A percentile compares a stretch with the other conserved stretches of the same genome.
phyloP scores from a whole-genome alignment of 257 asterid species.

The Mitragyna speciosa region DNA sequence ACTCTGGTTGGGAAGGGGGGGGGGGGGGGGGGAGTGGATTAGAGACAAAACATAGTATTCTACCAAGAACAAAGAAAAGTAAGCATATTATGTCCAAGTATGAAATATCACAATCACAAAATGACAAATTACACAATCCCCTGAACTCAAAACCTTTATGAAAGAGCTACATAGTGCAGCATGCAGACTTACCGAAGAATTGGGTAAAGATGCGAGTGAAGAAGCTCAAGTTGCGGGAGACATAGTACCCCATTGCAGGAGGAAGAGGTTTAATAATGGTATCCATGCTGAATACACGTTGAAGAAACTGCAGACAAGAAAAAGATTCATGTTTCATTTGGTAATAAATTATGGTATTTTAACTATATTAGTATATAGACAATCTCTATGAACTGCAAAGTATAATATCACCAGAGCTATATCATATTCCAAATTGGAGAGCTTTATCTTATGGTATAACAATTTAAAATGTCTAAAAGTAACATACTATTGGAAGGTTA shows the following conservation, averaged over 20 bases:
- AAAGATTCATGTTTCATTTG: not conserved
- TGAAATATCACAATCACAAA: not conserved
- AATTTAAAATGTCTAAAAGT: not conserved
- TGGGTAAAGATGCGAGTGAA: conserved; percentile 95
- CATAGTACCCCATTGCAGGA: conserved; percentile 76
- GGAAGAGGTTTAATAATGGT: conserved; percentile 94
- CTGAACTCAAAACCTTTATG: not conserved
- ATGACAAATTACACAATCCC: not conserved
- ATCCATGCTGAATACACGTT: conserved; percentile 82
- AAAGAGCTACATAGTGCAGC: not conserved
- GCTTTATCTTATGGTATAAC: not conserved
- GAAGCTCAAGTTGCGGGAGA: conserved; percentile 81
- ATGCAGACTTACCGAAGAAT: conserved; percentile 62
- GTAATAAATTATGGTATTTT: not conserved
- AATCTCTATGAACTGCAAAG: not conserved
- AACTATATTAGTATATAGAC: not conserved
- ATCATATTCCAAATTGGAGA: not conserved
- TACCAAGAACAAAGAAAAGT: not conserved
- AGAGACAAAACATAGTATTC: not conserved
- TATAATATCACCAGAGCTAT: not conserved
- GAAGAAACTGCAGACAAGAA: conserved; percentile 70
- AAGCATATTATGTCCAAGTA: not conserved
- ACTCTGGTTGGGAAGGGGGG: not conserved
- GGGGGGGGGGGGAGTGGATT: not conserved
- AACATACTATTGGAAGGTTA: not conserved